A percentile compares a stretch with the other conserved stretches of the same genome.
These are phyloP conservation scores for Stephanodiscus triporus DNA, from an alignment of 108 stramenopile genomes.

Conservation along the genomic window DNA sequence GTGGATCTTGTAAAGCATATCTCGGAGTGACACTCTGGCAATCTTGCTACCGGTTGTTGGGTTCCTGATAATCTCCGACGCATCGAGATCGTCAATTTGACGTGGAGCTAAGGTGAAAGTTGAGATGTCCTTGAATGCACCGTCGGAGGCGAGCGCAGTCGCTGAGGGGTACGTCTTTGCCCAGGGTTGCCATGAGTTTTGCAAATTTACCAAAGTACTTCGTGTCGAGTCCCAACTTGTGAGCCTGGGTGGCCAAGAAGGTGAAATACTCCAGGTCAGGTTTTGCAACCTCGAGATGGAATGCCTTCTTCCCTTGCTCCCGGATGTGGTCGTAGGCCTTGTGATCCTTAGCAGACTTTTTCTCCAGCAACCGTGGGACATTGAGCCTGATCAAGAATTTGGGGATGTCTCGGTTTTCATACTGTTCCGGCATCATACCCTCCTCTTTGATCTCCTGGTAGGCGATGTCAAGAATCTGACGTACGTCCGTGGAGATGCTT, in stretches of 20 bases:
- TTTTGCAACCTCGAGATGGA: constrained; percentile 6
- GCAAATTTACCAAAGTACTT: no score
- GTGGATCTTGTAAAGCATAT: not conserved
- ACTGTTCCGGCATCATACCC: no score
- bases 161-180: not conserved
- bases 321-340: not conserved
- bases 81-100: not conserved
- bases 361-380: not conserved
- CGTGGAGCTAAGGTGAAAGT: not conserved
- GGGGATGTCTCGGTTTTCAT: no score
- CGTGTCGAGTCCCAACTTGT: not conserved
- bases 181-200: not conserved
- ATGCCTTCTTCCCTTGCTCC: no score
- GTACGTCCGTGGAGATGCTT: not conserved
- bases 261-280: not conserved
- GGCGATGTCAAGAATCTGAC: not conserved
- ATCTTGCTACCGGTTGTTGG: not conserved
- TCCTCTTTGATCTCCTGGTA: not conserved
- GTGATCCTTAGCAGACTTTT: not conserved
- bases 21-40: not conserved
- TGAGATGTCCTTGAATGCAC: not conserved
- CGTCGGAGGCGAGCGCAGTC: no score
- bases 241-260: not conserved
- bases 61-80: not conserved
- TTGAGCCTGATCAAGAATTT: not conserved